Percentiles rank a stretch among this genome's conserved stretches.
These are phyloP conservation scores for Aspergillus incahuasiensis DNA, from an alignment of 495 filamentous ascomycete genomes.

Conservation along the genomic window DNA sequence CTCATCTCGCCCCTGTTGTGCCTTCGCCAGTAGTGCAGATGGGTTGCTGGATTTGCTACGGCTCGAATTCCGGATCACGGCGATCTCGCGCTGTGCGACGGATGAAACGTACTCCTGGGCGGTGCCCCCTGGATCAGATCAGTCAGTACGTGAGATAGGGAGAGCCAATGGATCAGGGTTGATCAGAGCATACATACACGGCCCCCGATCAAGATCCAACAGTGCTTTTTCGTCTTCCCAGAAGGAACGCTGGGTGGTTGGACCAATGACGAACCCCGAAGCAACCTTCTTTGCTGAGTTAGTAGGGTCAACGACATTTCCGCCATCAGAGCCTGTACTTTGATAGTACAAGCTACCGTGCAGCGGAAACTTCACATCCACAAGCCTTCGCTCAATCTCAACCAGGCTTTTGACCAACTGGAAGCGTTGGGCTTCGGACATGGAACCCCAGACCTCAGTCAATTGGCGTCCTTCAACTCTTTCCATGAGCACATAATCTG, in stretches of 20 bases:
- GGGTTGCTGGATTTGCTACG: slow-evolving; percentile 1
- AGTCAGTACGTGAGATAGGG: not conserved
- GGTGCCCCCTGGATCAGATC: slow-evolving; percentile 1
- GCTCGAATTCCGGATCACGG: slow-evolving; percentile 1
- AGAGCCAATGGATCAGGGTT: not conserved
- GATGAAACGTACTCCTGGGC: slow-evolving; percentile 16
- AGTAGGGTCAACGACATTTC: not conserved
- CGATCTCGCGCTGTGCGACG: slow-evolving; percentile 15
- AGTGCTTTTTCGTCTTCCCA: slow-evolving; percentile 11
- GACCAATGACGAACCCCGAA: slow-evolving; percentile 14
- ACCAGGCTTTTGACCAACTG: slow-evolving; percentile 6
- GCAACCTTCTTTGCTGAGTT: not conserved
- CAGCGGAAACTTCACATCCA: slow-evolving; percentile 1
- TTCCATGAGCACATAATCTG: slow-evolving; percentile 40
- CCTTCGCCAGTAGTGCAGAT: not conserved
- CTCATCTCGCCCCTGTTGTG: not conserved
- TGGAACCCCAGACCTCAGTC: slow-evolving; percentile 14
- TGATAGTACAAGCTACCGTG: slow-evolving; percentile 8
- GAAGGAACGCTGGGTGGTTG: slow-evolving; percentile 16
- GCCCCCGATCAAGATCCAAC: slow-evolving; percentile 13
- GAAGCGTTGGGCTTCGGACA: slow-evolving; percentile 15
- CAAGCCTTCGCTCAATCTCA: slow-evolving; percentile 6
- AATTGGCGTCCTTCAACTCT: slow-evolving; percentile 13
- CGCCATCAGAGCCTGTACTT: slow-evolving; percentile 3
- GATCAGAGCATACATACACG: slow-evolving; percentile 12